phyloP scores from a whole-genome alignment of 2,329 filamentous ascomycete genomes.

The Talaromyces marneffei region DNA sequence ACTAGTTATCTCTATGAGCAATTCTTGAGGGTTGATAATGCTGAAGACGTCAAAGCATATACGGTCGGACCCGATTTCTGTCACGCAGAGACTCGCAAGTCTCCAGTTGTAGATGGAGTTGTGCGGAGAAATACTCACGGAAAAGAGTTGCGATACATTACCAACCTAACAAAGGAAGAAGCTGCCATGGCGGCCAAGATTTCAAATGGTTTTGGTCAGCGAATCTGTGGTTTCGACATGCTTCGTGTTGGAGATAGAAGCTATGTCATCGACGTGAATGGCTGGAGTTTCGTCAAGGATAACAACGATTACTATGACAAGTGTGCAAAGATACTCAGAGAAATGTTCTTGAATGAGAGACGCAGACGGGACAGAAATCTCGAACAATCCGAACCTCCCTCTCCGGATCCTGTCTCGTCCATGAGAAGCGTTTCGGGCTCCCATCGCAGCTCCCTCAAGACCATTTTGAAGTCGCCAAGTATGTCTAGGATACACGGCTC shows the following conservation, averaged over 20 bases:
- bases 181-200: constrained; percentile 83
- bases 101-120: constrained; percentile 91
- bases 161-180: constrained; percentile 72
- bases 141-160: constrained; percentile 95
- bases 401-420: constrained; percentile 27
- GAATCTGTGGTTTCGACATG: constrained; percentile 93
- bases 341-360: constrained; percentile 81
- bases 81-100: constrained; percentile 95
- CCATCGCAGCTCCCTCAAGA: constrained; percentile 50
- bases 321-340: constrained; percentile 75
- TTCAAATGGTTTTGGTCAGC: constrained; percentile 83
- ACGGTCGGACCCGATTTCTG: constrained; percentile 91
- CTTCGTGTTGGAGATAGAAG: constrained; percentile 82
- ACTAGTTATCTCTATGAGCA: constrained; percentile 96
- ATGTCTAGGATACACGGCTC: constrained; percentile 53
- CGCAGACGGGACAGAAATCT: constrained; percentile 30
- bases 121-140: constrained; percentile 95
- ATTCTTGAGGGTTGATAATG: constrained; percentile 93
- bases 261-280: constrained; percentile 98
- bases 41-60: constrained; percentile 97
- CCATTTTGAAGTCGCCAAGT: constrained; percentile 60
- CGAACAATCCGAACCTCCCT: constrained; percentile 31
- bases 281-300: constrained; percentile 99
- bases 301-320: constrained; percentile 98
- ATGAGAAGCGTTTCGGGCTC: constrained; percentile 36